A percentile compares a stretch with the other conserved stretches of the same genome.
phyloP scores from a whole-genome alignment of 2,329 filamentous ascomycete species.

The Alternaria gaisen region DNA sequence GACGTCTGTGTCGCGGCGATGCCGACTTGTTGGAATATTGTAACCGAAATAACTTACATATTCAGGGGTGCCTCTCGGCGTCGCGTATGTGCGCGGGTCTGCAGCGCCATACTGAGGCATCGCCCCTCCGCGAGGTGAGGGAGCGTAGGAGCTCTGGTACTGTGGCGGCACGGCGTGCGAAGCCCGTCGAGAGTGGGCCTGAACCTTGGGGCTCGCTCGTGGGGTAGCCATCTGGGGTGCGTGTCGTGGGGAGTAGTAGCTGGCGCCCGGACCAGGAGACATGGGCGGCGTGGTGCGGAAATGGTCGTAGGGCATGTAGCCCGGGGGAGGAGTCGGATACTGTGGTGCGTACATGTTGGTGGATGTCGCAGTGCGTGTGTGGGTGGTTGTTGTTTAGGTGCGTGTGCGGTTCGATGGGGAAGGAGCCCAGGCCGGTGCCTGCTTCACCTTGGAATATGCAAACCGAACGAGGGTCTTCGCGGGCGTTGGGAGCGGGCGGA shows the following conservation, averaged over 20 bases:
- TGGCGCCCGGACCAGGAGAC: conserved; percentile 57
- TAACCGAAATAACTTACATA: conserved; percentile 71
- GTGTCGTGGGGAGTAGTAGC: conserved; percentile 65
- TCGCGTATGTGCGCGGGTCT: conserved; percentile 53
- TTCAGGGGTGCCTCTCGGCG: conserved; percentile 65
- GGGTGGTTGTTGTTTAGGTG: conserved; percentile 9
- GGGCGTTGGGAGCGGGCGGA: conserved; percentile 28
- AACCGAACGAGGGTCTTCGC: conserved; percentile 37
- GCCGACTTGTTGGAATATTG: conserved; percentile 54
- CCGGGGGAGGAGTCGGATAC: conserved; percentile 48
- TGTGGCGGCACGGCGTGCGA: conserved; percentile 61
- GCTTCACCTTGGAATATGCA: conserved; percentile 48
- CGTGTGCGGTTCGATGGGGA: conserved; percentile 16
- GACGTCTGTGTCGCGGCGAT: conserved; percentile 50
- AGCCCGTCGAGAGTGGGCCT: conserved; percentile 64
- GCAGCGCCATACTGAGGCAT: conserved; percentile 55
- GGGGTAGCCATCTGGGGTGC: conserved; percentile 59
- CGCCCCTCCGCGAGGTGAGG: conserved; percentile 41
- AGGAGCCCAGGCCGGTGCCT: conserved; percentile 41
- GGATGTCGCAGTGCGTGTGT: conserved; percentile 15
- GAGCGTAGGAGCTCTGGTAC: conserved; percentile 48
- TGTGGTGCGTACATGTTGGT: conserved; percentile 43
- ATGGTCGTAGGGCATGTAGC: conserved; percentile 51
- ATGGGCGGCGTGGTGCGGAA: conserved; percentile 49
- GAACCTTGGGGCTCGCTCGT: conserved; percentile 56